phyloP scores from a whole-genome alignment of 208 protist genomes.

The Wallacemonas rigidus region DNA sequence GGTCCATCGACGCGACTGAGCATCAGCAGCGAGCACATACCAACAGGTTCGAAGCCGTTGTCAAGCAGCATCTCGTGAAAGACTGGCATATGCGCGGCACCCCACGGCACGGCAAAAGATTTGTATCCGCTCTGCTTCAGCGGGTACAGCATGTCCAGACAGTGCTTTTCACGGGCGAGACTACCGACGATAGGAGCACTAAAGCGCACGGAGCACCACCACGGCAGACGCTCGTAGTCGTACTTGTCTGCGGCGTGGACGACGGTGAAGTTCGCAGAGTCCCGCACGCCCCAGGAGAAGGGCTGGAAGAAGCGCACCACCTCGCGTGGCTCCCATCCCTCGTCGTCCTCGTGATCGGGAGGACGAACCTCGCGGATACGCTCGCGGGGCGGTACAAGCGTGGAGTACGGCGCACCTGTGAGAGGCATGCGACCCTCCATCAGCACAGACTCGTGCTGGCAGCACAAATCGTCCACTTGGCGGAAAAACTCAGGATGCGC shows the following conservation, averaged over 20 bases:
- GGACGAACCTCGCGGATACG: conserved; percentile 32
- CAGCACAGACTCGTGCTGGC: conserved; percentile 82
- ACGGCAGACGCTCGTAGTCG: conserved; percentile 82
- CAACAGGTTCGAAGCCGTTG: conserved; percentile 70
- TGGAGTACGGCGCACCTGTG: conserved; percentile 62
- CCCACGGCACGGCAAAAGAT: conserved; percentile 86
- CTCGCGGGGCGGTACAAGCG: conserved; percentile 67
- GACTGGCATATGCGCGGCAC: conserved; percentile 82
- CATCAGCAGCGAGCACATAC: conserved; percentile 74
- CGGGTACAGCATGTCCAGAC: conserved; percentile 73
- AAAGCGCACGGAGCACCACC: conserved; percentile 82
- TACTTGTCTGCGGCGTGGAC: conserved; percentile 88
- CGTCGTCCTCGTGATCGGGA: conserved; percentile 67
- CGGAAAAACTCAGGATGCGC: conserved; percentile 83
- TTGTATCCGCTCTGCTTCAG: conserved; percentile 67
- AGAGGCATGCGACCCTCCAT: conserved; percentile 84
- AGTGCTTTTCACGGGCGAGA: conserved; percentile 75
- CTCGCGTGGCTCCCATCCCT: conserved; percentile 85
- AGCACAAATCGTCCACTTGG: conserved; percentile 78
- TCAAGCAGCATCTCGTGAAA: conserved; percentile 87
- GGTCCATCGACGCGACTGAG: conserved; percentile 64
- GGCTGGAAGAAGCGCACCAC: conserved; percentile 80
- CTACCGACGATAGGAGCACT: conserved; percentile 73
- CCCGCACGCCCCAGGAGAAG: conserved; percentile 86
- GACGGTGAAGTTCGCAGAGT: conserved; percentile 73